A percentile compares a stretch with the other conserved stretches of the same genome.
phyloP scores from a whole-genome alignment of 1,284 basidiomycete species.

The Phellinidium pouzarii region DNA sequence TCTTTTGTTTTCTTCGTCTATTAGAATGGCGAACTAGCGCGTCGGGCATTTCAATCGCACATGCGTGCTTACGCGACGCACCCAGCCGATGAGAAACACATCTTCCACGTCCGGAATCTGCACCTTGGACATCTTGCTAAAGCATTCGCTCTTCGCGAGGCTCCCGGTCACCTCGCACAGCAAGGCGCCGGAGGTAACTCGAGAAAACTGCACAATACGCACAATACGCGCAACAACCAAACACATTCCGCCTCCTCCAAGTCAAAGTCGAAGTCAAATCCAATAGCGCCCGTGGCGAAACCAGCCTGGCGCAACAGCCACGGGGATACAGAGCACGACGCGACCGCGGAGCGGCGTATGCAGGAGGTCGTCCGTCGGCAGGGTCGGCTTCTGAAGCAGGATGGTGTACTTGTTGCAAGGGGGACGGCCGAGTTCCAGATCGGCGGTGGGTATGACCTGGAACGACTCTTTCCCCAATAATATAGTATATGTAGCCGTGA shows the following conservation, averaged over 20 bases:
- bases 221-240: slow-evolving; percentile 7
- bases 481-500: not conserved
- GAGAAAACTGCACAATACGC: slow-evolving; percentile 19
- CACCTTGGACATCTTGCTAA: slow-evolving; percentile 97
- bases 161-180: slow-evolving; percentile 61
- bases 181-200: slow-evolving; percentile 19
- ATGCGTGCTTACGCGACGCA: slow-evolving; percentile 98
- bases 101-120: slow-evolving; percentile 90
- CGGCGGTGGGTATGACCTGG: slow-evolving; percentile 59
- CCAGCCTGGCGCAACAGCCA: slow-evolving; percentile 23
- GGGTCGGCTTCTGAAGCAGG: slow-evolving; percentile 76
- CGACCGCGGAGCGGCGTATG: slow-evolving; percentile 80
- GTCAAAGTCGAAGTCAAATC: slow-evolving; percentile 13
- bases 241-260: slow-evolving; percentile 20
- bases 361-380: slow-evolving; percentile 79
- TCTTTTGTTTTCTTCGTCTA: not conserved
- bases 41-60: slow-evolving; percentile 87
- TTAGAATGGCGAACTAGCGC: slow-evolving; percentile 73
- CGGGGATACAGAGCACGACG: slow-evolving; percentile 33
- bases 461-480: slow-evolving; percentile 44
- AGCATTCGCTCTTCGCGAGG: slow-evolving; percentile 91
- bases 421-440: slow-evolving; percentile 82
- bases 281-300: slow-evolving; percentile 21
- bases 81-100: slow-evolving; percentile 89
- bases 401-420: slow-evolving; percentile 71